Evolutionary conservation across 208 protist species (phyloP).

Genomic region (Leishmania turanica): DNA sequence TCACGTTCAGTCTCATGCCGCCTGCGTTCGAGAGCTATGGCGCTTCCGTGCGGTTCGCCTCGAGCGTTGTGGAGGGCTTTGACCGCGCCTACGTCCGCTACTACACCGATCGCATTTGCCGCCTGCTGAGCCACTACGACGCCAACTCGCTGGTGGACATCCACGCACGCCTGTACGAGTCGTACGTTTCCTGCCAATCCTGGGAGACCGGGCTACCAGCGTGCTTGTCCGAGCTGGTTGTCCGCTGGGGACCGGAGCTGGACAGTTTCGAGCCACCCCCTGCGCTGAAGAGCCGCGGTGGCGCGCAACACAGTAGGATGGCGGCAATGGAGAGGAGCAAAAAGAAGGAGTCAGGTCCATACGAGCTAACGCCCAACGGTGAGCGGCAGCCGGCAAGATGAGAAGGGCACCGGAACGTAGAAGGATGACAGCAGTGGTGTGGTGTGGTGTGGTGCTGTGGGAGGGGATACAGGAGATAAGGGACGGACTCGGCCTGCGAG

Average conservation of each 20-base stretch:
- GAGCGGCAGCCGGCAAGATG: constrained; percentile 5
- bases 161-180: constrained; percentile 68
- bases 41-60: constrained; percentile 39
- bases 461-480: too few species aligned
- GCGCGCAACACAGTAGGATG: background rate
- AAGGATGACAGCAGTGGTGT: background rate
- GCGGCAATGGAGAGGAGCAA: background rate
- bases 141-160: constrained; percentile 65
- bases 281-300: constrained; percentile 3
- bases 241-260: constrained; percentile 66
- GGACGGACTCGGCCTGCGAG: background rate
- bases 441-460: background rate
- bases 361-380: background rate
- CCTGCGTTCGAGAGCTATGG: constrained; percentile 69
- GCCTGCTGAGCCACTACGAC: constrained; percentile 69
- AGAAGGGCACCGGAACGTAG: background rate
- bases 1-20: constrained; percentile 61
- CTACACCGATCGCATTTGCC: constrained; percentile 64
- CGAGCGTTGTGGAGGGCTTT: constrained; percentile 34
- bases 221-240: constrained; percentile 48
- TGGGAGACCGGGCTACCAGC: constrained; percentile 56
- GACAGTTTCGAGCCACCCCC: constrained; percentile 33
- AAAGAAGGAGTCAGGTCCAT: background rate
- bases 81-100: constrained; percentile 69
- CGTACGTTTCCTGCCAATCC: constrained; percentile 39